A percentile compares a stretch with the other conserved stretches of the same genome.
Conservation (phyloP, 345 rosid genomes). For the Lumnitzera littorea region DNA sequence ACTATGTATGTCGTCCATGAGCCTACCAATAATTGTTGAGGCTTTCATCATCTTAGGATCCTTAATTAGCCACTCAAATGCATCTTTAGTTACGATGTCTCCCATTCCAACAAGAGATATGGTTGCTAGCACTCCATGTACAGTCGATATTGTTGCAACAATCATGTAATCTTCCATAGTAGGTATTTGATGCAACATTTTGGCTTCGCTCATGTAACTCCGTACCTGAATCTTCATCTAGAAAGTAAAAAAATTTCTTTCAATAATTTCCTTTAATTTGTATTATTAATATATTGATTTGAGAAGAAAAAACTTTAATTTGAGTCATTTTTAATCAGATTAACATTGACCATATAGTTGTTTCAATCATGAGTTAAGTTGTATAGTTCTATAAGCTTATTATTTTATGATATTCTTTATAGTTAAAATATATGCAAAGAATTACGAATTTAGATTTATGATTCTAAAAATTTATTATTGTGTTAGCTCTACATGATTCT, state of each 20-base stretch:
- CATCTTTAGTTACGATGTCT: not conserved
- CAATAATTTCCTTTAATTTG: too few species aligned
- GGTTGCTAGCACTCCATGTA: not conserved
- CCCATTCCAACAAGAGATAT: not conserved
- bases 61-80: not conserved
- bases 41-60: not conserved
- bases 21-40: not conserved
- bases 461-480: too few species aligned
- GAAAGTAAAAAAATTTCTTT: not conserved
- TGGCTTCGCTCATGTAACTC: not conserved
- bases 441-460: too few species aligned
- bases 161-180: not conserved
- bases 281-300: too few species aligned
- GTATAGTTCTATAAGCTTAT: too few species aligned
- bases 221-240: conserved; percentile 1
- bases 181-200: conserved; percentile 2
- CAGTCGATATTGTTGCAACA: not conserved
- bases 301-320: too few species aligned
- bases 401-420: too few species aligned
- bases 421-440: too few species aligned
- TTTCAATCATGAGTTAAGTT: too few species aligned
- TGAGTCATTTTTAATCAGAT: too few species aligned
- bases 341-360: too few species aligned
- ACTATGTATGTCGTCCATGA: not conserved
- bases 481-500: too few species aligned